Percentiles rank a stretch among this genome's conserved stretches.
Conservation (phyloP, 1,284 basidiomycete species). For the Meira nashicola region DNA sequence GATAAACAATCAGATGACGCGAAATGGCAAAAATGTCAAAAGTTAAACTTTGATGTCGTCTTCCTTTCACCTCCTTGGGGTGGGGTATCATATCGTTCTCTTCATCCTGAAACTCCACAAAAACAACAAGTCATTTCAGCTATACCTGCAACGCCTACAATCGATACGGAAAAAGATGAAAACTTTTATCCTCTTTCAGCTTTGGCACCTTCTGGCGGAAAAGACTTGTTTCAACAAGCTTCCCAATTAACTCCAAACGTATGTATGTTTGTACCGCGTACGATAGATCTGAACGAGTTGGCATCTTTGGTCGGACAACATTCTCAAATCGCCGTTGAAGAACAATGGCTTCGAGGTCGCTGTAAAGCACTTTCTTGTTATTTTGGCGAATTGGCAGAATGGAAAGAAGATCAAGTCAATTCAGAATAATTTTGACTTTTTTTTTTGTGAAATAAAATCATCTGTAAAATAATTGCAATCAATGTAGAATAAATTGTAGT, state of each 20-base stretch:
- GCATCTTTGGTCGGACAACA: constrained; percentile 57
- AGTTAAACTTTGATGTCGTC: constrained; percentile 14
- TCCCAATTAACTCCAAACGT: constrained; percentile 25
- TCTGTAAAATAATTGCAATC: not conserved
- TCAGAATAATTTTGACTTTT: not conserved
- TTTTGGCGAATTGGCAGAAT: constrained; percentile 55
- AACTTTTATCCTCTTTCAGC: constrained; percentile 54
- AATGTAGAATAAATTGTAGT: not conserved
- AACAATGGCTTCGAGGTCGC: constrained; percentile 80
- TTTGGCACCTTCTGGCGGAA: constrained; percentile 74
- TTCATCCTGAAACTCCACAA: not conserved
- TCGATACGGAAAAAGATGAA: constrained; percentile 4
- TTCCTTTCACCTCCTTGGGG: constrained; percentile 49
- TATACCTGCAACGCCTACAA: constrained; percentile 7
- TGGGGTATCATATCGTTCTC: constrained; percentile 31
- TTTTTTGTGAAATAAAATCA: not conserved
- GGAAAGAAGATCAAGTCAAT: constrained; percentile 20
- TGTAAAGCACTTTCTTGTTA: constrained; percentile 64
- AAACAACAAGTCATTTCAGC: constrained; percentile 6
- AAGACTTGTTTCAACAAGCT: constrained; percentile 63
- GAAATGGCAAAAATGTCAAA: constrained; percentile 24
- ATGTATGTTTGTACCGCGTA: constrained; percentile 85
- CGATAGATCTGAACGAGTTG: constrained; percentile 71
- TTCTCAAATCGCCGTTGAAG: constrained; percentile 68
- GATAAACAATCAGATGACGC: constrained; percentile 6